Evolutionary conservation across 352 stramenopile species (phyloP), one percentile per base, ranked within the genome.

Genomic region (Thraustochytrium striatum): DNA sequence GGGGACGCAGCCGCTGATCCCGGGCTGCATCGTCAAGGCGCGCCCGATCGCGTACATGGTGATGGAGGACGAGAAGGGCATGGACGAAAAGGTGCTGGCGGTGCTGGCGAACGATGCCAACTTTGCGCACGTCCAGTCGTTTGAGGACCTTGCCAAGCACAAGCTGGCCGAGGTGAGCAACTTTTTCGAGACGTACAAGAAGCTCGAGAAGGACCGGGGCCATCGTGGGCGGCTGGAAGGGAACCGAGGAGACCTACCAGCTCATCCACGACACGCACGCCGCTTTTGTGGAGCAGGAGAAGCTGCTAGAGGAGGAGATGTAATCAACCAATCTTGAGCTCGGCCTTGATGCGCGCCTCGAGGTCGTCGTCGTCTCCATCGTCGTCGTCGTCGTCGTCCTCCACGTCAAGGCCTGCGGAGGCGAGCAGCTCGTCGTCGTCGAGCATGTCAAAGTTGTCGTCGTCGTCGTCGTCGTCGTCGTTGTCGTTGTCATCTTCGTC

Each of bases 151-250:
- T 32, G 72, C 82, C 21, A 72, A 83, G 9, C 80, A 83, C 70
- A 83, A 69, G 33, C 38, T 85, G 36, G 72, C 57, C n/a, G 81
- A 85, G 82, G 85, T 85, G n/a, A 69, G 33, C 44, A 65, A 85
- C 68, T 85, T 85, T 41, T 85, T 85, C 38, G 81, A 85, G 81
- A 85, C 61, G 11, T 85, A 85, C 70, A 85, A 85, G 81, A 52
- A 70, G 35, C 75, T 85, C 30, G 82, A 85, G 72, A 80, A 80
- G 50, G 25, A 38, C 39, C 35, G 62, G 57, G 72, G 52, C 57
- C 57, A 68, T 83, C 75, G 81, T 84, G 21, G 81, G 81, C 41
- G 82, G 81, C 47, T 85, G 82, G 82, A 81, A 84, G 35, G 82
- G 82, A 41, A 82, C 80, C 16, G 79, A 65, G 57, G 82, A 85